Conservation (phyloP, 2,329 filamentous ascomycete species). For the Diaporthe vexans region DNA sequence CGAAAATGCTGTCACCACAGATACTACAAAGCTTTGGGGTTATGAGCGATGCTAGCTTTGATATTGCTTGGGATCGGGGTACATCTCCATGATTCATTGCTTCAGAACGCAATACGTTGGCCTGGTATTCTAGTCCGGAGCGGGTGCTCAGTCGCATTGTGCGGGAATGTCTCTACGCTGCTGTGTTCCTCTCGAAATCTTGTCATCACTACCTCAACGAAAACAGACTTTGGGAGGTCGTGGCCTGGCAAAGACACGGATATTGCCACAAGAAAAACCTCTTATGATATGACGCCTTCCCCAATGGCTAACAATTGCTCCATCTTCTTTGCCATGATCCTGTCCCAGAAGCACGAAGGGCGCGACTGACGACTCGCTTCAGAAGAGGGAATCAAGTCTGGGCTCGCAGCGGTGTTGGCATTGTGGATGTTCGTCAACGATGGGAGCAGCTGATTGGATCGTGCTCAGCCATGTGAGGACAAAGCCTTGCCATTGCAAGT, state of each 20-base stretch:
- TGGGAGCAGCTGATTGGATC: slow-evolving; percentile 25
- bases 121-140: too few relatives aligned
- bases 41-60: too few relatives aligned
- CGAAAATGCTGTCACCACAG: too few relatives aligned
- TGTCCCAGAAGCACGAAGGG: slow-evolving; percentile 39
- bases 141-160: too few relatives aligned
- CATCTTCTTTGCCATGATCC: slow-evolving; percentile 41
- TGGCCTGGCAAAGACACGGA: slow-evolving; percentile 25
- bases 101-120: too few relatives aligned
- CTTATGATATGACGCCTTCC: slow-evolving; percentile 44
- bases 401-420: slow-evolving; percentile 40
- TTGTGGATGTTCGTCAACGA: slow-evolving; percentile 37
- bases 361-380: slow-evolving; percentile 12
- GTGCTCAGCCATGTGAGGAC: slow-evolving; percentile 26
- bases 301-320: slow-evolving; percentile 39
- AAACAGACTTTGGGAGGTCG: not conserved
- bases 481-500: slow-evolving; percentile 41
- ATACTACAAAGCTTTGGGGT: too few relatives aligned
- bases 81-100: too few relatives aligned
- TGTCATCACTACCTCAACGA: slow-evolving; percentile 44
- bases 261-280: slow-evolving; percentile 38
- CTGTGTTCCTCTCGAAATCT: slow-evolving; percentile 41
- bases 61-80: too few relatives aligned
- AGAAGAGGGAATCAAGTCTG: slow-evolving; percentile 33
- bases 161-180: too few relatives aligned